Evolutionary conservation across 148 eudicot genomes (phyloP).

Genomic region (Camellia japonica): DNA sequence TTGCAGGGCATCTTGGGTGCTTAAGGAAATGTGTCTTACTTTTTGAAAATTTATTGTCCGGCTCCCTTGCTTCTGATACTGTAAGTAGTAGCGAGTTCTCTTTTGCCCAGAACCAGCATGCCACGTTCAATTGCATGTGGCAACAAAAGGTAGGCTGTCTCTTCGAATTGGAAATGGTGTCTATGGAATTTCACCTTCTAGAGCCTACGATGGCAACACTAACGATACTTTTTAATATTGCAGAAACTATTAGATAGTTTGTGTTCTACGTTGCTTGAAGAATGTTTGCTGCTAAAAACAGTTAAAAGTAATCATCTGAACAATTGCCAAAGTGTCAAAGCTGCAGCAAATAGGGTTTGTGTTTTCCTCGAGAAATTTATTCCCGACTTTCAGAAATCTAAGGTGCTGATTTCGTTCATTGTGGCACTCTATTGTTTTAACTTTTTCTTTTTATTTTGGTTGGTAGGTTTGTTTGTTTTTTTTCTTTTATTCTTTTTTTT

Average conservation of each 20-base stretch:
- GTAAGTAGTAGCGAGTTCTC: conserved; percentile 18
- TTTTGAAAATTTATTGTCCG: conserved; percentile 38
- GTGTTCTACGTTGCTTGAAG: conserved; percentile 57
- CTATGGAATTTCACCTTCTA: background rate
- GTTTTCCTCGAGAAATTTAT: conserved; percentile 47
- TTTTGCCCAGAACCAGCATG: conserved; percentile 40
- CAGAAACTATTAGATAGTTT: conserved; percentile 85
- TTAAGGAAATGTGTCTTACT: conserved; percentile 40
- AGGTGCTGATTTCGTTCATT: conserved; percentile 39
- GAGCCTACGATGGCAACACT: background rate
- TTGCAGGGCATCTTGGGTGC: conserved; percentile 34
- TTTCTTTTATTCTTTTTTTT: background rate
- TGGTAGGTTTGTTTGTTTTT: background rate
- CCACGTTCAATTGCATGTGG: conserved; percentile 71
- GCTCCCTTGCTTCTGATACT: conserved; percentile 19
- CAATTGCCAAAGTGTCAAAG: conserved; percentile 54
- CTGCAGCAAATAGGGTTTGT: conserved; percentile 38
- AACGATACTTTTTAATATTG: conserved; percentile 16
- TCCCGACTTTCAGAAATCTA: conserved; percentile 59
- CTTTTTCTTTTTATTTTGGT: background rate
- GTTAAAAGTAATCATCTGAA: conserved; percentile 52
- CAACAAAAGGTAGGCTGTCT: conserved; percentile 68
- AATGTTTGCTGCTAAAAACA: conserved; percentile 59
- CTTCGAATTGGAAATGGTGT: background rate
- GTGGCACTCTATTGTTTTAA: background rate